These are phyloP conservation scores for Lachnellula arida DNA, from an alignment of 2,329 filamentous ascomycete genomes.

Conservation along the genomic window DNA sequence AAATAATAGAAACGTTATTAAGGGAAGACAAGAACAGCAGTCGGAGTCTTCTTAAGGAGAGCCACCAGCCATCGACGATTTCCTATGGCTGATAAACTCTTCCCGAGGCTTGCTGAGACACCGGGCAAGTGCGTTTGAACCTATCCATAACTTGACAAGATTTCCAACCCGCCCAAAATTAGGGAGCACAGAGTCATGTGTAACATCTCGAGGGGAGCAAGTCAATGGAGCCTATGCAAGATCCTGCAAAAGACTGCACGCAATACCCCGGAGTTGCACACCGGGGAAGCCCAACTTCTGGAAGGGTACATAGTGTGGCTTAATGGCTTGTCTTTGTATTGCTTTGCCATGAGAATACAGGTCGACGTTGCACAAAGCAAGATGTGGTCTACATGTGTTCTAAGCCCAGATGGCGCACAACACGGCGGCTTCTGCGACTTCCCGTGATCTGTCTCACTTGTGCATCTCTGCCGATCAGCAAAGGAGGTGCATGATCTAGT, in stretches of 20 bases:
- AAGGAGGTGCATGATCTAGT: neutral
- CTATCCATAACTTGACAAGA: neutral
- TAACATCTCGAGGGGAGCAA: neutral
- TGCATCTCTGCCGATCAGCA: neutral
- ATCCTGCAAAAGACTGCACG: conserved; percentile 16
- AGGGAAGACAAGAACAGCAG: neutral
- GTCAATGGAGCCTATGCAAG: conserved; percentile 1
- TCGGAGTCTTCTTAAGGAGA: neutral
- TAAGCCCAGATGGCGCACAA: neutral
- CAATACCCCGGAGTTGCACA: conserved; percentile 13
- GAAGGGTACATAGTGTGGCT: conserved; percentile 3
- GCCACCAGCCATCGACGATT: neutral
- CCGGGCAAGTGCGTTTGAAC: neutral
- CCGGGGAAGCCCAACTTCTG: conserved; percentile 11
- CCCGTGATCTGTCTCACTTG: neutral
- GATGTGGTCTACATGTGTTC: neutral
- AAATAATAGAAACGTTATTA: neutral
- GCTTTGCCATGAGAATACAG: neutral
- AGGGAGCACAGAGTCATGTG: neutral
- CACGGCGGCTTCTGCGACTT: neutral
- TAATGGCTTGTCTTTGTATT: neutral
- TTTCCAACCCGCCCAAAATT: neutral
- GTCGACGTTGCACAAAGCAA: neutral
- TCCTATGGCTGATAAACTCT: neutral
- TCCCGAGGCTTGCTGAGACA: neutral